Percentiles rank a stretch among this genome's conserved stretches.
These are phyloP conservation scores for Pichia norvegensis DNA, from an alignment of 1,139 yeast genomes.

Conservation along the genomic window DNA sequence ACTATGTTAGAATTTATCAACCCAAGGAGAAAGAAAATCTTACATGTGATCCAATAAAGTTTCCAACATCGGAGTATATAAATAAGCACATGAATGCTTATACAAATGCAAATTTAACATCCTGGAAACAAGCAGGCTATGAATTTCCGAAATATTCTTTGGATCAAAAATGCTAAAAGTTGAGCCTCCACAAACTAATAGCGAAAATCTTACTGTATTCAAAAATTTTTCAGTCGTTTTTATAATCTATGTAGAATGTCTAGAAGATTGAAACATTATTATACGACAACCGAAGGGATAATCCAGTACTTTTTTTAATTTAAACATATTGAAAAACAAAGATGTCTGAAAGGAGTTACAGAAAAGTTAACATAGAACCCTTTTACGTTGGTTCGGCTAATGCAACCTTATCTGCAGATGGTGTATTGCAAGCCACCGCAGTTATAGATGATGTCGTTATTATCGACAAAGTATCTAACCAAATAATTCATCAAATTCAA, in stretches of 20 bases:
- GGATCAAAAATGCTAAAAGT: background rate
- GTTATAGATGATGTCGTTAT: conserved; percentile 65
- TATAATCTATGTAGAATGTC: background rate
- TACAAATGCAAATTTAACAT: conserved; percentile 39
- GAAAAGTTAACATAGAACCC: conserved; percentile 51
- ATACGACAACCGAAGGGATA: no score
- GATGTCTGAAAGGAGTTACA: conserved; percentile 25
- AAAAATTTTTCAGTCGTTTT: background rate
- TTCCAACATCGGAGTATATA: conserved; percentile 50
- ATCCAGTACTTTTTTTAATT: no score
- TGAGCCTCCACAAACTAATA: background rate
- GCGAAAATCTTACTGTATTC: background rate
- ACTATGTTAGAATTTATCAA: conserved; percentile 53
- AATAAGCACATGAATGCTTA: conserved; percentile 41
- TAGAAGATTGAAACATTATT: no score
- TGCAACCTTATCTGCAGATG: conserved; percentile 62
- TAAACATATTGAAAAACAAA: background rate
- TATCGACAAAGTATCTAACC: conserved; percentile 53
- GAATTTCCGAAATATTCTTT: conserved; percentile 26
- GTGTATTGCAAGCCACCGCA: conserved; percentile 70
- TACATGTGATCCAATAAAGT: conserved; percentile 50
- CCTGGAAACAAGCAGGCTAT: conserved; percentile 33
- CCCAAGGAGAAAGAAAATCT: conserved; percentile 36
- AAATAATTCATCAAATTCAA: conserved; percentile 52
- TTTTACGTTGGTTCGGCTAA: conserved; percentile 80